Percentiles rank a stretch among this genome's conserved stretches.
Conservation (phyloP, 169 alveolate genomes). For the Eimeria maxima region DNA sequence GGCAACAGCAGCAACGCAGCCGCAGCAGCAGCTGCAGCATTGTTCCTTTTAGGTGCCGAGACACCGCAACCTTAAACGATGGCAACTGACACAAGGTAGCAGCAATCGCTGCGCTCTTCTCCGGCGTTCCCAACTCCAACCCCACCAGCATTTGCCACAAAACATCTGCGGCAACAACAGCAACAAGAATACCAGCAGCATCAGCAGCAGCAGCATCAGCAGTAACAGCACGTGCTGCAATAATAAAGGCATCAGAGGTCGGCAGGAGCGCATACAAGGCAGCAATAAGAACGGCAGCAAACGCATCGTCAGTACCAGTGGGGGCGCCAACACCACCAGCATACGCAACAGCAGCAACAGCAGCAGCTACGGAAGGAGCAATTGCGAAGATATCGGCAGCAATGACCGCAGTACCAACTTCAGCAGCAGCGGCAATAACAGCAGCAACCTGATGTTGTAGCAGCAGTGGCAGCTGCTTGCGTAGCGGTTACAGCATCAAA, state of each 20-base stretch:
- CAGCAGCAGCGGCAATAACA: constrained; percentile 47
- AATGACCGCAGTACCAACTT: constrained; percentile 23
- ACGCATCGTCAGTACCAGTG: neutral
- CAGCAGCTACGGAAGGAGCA: neutral
- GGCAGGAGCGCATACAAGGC: too few species aligned
- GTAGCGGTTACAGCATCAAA: neutral
- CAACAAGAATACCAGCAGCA: constrained; percentile 39
- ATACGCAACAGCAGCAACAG: neutral
- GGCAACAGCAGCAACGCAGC: constrained; percentile 58
- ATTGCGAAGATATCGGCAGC: neutral
- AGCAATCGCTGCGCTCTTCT: constrained; percentile 44
- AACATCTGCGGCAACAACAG: constrained; percentile 28
- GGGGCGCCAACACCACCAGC: neutral
- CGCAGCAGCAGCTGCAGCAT: constrained; percentile 56
- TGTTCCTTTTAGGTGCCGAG: constrained; percentile 2
- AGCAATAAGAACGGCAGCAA: neutral
- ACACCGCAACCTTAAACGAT: constrained; percentile 21
- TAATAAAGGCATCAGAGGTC: too few species aligned
- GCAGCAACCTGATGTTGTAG: neutral
- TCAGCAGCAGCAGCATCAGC: neutral
- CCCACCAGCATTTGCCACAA: constrained; percentile 44
- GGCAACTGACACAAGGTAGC: constrained; percentile 45
- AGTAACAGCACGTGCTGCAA: neutral
- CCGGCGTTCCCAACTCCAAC: constrained; percentile 13
- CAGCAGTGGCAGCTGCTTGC: neutral